Evolutionary conservation across 805 yeast species (phyloP), one percentile per base, ranked within the genome.

Genomic region (Candida pseudoglaebosa): DNA sequence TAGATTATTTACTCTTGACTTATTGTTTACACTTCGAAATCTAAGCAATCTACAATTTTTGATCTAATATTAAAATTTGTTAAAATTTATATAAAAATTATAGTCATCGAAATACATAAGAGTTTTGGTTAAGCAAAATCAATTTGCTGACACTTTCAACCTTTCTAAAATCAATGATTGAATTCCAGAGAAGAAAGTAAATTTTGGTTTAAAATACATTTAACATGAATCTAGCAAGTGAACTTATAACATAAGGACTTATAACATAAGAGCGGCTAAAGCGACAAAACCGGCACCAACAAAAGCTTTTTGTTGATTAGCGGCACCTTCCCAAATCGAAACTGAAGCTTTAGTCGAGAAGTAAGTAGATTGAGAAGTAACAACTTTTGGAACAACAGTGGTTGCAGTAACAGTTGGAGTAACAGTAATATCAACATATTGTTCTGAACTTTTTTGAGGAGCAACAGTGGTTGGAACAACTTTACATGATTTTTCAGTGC

Each of bases 321-420:
- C 71, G 44, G 43, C 56, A 59, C 60, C 67, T 40, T 54, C 66
- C 41, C 39, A 54, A 19, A 55, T 41, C 10, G 56, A 41, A 31
- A 46, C 29, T 19, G 47, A 20, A 38, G 29, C 38, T 26, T 51
- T 34, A 52, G 49, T 58, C 41, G 65, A 49, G 12, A 69, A 61
- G 47, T 59, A 45, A 41, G 65, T 53, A 54, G 66, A 73, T 16
- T 45, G 44, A 45, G 56, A 52, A 22, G 48, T 47, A 37, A 74
- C 71, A 39, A 73, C 68, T 45, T 72, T 69, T 13, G 36, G 36
- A 42, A 69, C 71, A 51, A 64, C 71, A 38, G 70, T 65, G 26
- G 78, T 67, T n/a, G 56, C 59, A 40, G 73, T 65, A 35, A 61
- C 70, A 39, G 69, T 61, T 49, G 79, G 79, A 34, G 79, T 75